A percentile compares a stretch with the other conserved stretches of the same genome.
These are phyloP conservation scores for Rhododendron williamsianum DNA, from an alignment of 148 eudicot genomes.

Conservation along the genomic window DNA sequence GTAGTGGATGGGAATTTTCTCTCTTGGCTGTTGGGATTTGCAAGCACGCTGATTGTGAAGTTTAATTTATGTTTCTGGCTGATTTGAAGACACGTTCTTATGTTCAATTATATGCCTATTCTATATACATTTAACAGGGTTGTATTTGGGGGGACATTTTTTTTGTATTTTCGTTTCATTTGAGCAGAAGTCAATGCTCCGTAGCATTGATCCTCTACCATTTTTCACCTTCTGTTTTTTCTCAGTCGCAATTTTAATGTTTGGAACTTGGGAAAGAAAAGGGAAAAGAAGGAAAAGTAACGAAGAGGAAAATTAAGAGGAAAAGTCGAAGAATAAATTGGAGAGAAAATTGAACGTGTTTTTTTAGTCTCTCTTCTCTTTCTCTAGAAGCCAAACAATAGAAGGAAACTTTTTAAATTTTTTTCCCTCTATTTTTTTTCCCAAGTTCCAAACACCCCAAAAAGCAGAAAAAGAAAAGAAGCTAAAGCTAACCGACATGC, in stretches of 20 bases:
- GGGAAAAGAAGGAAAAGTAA: background rate
- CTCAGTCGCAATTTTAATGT: background rate
- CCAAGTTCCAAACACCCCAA: background rate
- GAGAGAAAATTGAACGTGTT: background rate
- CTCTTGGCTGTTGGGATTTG: background rate
- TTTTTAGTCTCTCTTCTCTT: background rate
- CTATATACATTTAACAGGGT: background rate
- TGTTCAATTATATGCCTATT: background rate
- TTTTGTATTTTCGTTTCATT: background rate
- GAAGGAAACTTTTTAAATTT: background rate
- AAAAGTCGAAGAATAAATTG: background rate
- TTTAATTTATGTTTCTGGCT: background rate
- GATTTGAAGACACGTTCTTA: background rate
- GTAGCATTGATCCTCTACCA: background rate
- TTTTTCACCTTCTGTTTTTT: background rate
- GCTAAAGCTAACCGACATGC: background rate
- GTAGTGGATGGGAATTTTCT: background rate
- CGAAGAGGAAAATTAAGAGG: background rate
- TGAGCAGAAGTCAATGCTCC: background rate
- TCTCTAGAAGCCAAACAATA: background rate
- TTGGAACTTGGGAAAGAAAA: background rate
- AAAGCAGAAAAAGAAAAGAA: background rate
- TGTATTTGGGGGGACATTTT: background rate
- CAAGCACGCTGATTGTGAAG: background rate
- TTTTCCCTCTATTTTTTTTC: background rate